Conservation (phyloP, 2,329 filamentous ascomycete genomes). For the Myriangium duriaei region DNA sequence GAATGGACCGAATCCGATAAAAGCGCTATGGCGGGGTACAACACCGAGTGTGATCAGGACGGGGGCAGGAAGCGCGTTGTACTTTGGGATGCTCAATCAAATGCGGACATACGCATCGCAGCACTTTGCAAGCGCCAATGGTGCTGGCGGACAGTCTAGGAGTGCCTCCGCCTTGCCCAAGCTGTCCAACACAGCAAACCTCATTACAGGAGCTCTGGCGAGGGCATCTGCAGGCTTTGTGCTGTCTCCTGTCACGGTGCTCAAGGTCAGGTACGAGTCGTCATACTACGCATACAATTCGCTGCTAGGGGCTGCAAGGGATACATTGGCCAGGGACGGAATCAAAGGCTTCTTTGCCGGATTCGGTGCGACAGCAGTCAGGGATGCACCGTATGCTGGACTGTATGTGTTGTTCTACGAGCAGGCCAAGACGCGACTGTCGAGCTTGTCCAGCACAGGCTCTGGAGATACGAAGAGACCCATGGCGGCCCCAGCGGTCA, state of each 20-base stretch:
- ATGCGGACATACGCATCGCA: conserved; percentile 31
- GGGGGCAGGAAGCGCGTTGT: conserved; percentile 82
- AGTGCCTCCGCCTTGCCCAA: conserved; percentile 47
- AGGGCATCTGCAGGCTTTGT: conserved; percentile 78
- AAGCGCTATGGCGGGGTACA: conserved; percentile 81
- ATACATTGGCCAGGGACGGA: conserved; percentile 64
- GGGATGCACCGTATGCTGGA: conserved; percentile 93
- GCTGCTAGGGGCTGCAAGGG: conserved; percentile 55
- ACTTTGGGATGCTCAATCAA: conserved; percentile 75
- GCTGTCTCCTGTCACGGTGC: conserved; percentile 89
- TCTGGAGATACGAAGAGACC: conserved; percentile 10
- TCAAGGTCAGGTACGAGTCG: conserved; percentile 93
- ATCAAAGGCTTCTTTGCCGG: conserved; percentile 80
- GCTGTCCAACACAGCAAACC: conserved; percentile 71
- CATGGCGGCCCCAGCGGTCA: conserved; percentile 52
- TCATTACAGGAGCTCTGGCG: conserved; percentile 72
- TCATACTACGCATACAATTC: conserved; percentile 74
- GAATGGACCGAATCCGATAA: conserved; percentile 51
- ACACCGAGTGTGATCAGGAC: conserved; percentile 87
- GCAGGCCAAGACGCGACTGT: conserved; percentile 56
- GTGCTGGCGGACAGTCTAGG: conserved; percentile 15
- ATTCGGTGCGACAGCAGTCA: conserved; percentile 82
- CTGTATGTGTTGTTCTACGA: conserved; percentile 94
- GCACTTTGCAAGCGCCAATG: conserved; percentile 19
- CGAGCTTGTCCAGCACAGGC: conserved; percentile 17